Percentiles rank a stretch among this genome's conserved stretches.
Conservation (phyloP, 2,329 filamentous ascomycete genomes). For the Fusarium sp. region DNA sequence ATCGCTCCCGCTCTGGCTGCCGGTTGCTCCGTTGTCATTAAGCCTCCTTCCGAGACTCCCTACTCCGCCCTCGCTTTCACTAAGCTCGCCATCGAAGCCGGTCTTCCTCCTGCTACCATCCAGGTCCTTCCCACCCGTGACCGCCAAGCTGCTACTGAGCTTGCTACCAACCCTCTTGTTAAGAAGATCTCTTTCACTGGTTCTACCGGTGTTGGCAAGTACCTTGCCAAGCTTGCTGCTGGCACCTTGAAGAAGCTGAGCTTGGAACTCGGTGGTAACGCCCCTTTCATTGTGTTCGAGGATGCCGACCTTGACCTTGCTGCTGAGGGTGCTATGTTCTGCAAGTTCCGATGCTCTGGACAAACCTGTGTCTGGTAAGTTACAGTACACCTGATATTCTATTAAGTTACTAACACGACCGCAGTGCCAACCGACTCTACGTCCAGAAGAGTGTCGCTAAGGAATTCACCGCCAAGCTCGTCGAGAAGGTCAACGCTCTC, state of each 20-base stretch:
- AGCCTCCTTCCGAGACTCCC: slow-evolving; percentile 79
- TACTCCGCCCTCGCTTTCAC: slow-evolving; percentile 77
- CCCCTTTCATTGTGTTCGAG: slow-evolving; percentile 71
- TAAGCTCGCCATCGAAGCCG: slow-evolving; percentile 75
- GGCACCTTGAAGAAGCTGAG: slow-evolving; percentile 74
- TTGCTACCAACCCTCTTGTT: slow-evolving; percentile 45
- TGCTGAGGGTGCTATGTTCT: slow-evolving; percentile 63
- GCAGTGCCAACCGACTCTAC: slow-evolving; percentile 51
- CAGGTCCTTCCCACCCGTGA: slow-evolving; percentile 47
- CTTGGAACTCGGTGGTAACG: slow-evolving; percentile 78
- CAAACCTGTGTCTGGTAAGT: slow-evolving; percentile 70
- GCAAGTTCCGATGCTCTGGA: slow-evolving; percentile 57
- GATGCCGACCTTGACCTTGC: slow-evolving; percentile 73
- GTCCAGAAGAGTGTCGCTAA: slow-evolving; percentile 49
- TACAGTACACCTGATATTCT: rapidly evolving
- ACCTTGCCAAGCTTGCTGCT: slow-evolving; percentile 69
- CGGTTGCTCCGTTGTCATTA: slow-evolving; percentile 80
- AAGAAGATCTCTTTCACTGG: slow-evolving; percentile 77
- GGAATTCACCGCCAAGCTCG: slow-evolving; percentile 46
- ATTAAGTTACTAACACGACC: slow-evolving; percentile 14
- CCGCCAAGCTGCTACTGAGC: slow-evolving; percentile 46
- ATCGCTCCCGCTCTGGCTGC: slow-evolving; percentile 71
- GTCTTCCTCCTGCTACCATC: slow-evolving; percentile 65
- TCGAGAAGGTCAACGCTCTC: slow-evolving; percentile 46
- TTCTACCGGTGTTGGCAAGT: slow-evolving; percentile 69